Evolutionary conservation across 768 basidiomycete species (phyloP).

Genomic region (Gloeophyllum trabeum): DNA sequence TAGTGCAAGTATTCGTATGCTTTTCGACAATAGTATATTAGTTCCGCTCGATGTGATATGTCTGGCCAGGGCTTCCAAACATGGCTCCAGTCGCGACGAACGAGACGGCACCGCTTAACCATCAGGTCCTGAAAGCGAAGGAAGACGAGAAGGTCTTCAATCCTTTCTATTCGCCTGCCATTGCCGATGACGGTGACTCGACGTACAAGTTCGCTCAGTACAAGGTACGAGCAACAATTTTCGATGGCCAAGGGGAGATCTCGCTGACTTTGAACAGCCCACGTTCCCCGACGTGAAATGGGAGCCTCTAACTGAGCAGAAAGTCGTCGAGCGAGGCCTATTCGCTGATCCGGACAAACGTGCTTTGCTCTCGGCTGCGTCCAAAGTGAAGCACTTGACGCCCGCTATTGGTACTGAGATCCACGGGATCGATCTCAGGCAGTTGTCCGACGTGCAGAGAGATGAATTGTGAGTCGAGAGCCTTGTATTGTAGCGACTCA

Average conservation of each 20-base stretch:
- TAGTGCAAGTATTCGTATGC: too few relatives aligned
- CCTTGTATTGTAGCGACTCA: neutral
- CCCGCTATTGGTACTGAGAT: conserved; percentile 71
- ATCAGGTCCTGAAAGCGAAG: conserved; percentile 15
- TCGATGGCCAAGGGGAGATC: too few relatives aligned
- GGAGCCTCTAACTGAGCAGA: conserved; percentile 46
- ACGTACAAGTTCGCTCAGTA: conserved; percentile 45
- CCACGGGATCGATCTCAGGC: conserved; percentile 59
- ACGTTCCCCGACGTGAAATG: conserved; percentile 51
- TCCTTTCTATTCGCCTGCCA: conserved; percentile 58
- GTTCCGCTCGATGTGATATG: too few relatives aligned
- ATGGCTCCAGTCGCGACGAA: conserved; percentile 44
- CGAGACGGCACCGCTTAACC: conserved; percentile 15
- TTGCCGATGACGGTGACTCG: conserved; percentile 36
- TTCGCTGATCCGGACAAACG: conserved; percentile 62
- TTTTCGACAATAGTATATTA: too few relatives aligned
- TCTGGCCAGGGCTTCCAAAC: too few relatives aligned
- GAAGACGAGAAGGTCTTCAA: conserved; percentile 28
- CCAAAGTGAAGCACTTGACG: conserved; percentile 57
- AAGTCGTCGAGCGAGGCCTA: conserved; percentile 58
- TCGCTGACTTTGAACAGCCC: conserved; percentile 31
- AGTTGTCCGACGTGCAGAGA: conserved; percentile 56
- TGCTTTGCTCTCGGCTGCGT: conserved; percentile 49
- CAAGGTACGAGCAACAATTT: too few relatives aligned
- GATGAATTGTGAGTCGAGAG: conserved; percentile 54